These are phyloP conservation scores for Lepiota venenata DNA, from an alignment of 768 basidiomycete species.

Conservation along the genomic window DNA sequence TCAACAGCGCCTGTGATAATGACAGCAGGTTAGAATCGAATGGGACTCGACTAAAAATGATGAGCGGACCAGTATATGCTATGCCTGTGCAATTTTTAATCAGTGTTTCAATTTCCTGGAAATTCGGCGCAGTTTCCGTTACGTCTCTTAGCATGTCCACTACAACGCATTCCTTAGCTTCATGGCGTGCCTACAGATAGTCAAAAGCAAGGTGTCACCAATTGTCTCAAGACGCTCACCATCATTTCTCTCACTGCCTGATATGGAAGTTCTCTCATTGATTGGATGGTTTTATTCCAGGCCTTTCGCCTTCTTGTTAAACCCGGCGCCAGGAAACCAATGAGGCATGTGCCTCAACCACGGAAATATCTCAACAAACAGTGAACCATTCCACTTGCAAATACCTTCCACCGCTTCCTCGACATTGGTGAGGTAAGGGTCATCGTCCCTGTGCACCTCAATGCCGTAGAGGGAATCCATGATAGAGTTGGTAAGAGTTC, in stretches of 20 bases:
- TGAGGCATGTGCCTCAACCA: slow-evolving; percentile 37
- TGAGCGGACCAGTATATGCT: no score
- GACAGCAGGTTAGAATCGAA: no score
- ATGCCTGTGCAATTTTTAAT: no score
- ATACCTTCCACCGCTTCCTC: slow-evolving; percentile 18
- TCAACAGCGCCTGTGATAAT: no score
- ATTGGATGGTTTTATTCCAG: slow-evolving; percentile 29
- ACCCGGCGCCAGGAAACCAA: slow-evolving; percentile 46
- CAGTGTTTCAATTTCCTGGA: no score
- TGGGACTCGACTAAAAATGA: no score
- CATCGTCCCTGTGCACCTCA: slow-evolving; percentile 22
- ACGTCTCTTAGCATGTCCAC: no score
- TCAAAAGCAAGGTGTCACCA: neutral
- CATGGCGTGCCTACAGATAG: neutral
- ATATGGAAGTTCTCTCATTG: slow-evolving; percentile 35
- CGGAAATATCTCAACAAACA: slow-evolving; percentile 27
- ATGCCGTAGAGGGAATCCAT: neutral
- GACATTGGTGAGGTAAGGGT: slow-evolving; percentile 27
- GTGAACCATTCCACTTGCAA: slow-evolving; percentile 21
- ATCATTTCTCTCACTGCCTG: slow-evolving; percentile 2
- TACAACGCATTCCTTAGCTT: no score
- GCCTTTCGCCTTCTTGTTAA: slow-evolving; percentile 34
- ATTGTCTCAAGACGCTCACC: neutral
- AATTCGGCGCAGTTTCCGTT: no score
- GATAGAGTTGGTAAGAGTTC: no score